Evolutionary conservation across 2,329 filamentous ascomycete genomes (phyloP).

Genomic region (Cryphonectria japonica): DNA sequence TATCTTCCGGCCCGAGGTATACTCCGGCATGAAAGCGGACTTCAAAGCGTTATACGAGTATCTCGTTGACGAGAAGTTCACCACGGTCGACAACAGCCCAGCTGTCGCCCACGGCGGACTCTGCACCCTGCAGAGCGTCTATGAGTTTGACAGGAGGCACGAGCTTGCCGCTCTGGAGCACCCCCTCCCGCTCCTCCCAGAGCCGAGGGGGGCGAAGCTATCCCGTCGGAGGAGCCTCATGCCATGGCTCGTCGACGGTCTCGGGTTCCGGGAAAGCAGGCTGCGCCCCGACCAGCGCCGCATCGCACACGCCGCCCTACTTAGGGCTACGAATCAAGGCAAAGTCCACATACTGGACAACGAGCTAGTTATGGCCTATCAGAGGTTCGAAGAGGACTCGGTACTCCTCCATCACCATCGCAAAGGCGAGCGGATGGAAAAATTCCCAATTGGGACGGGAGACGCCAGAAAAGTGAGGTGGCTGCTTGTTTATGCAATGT

Average conservation of each 20-base stretch:
- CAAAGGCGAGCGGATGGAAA: slow-evolving; percentile 60
- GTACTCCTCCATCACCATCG: slow-evolving; percentile 51
- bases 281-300: slow-evolving; percentile 53
- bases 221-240: slow-evolving; percentile 32
- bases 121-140: slow-evolving; percentile 69
- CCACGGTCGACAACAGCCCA: slow-evolving; percentile 53
- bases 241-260: slow-evolving; percentile 44
- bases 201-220: slow-evolving; percentile 34
- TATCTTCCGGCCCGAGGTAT: slow-evolving; percentile 61
- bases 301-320: slow-evolving; percentile 55
- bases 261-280: slow-evolving; percentile 40
- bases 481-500: slow-evolving; percentile 73
- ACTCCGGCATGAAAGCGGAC: slow-evolving; percentile 66
- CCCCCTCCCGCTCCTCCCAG: slow-evolving; percentile 69
- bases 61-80: slow-evolving; percentile 66
- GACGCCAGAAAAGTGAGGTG: slow-evolving; percentile 79
- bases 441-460: slow-evolving; percentile 53
- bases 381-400: slow-evolving; percentile 68
- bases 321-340: slow-evolving; percentile 53
- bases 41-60: slow-evolving; percentile 74
- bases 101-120: slow-evolving; percentile 66
- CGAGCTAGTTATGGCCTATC: slow-evolving; percentile 68
- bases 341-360: slow-evolving; percentile 47
- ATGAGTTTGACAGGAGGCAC: slow-evolving; percentile 66
- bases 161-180: slow-evolving; percentile 64